A percentile compares a stretch with the other conserved stretches of the same genome.
Evolutionary conservation across 163 green algal genomes (phyloP).

Genomic region (Prototheca wickerhamii): DNA sequence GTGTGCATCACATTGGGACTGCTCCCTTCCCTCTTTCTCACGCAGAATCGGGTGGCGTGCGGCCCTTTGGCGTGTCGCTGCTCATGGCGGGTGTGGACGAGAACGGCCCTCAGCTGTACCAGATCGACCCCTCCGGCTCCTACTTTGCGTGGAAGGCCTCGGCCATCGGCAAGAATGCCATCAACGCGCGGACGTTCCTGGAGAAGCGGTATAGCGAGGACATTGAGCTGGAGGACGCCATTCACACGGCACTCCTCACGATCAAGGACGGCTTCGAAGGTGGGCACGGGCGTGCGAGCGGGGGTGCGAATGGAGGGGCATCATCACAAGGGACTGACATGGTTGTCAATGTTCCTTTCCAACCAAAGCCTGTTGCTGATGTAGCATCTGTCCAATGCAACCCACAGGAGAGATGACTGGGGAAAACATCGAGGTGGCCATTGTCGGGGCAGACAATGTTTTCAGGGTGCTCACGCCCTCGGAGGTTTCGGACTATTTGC

Average conservation of each 20-base stretch:
- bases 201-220: slow-evolving; percentile 90
- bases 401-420: slow-evolving; percentile 49
- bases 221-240: slow-evolving; percentile 93
- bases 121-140: slow-evolving; percentile 92
- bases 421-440: slow-evolving; percentile 71
- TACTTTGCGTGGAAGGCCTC: slow-evolving; percentile 98
- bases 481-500: slow-evolving; percentile 92
- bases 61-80: slow-evolving; percentile 95
- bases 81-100: slow-evolving; percentile 93
- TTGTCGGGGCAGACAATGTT: slow-evolving; percentile 80
- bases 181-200: slow-evolving; percentile 97
- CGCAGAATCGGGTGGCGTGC: slow-evolving; percentile 85
- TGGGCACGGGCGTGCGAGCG: not conserved
- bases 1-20: not conserved
- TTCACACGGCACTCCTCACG: slow-evolving; percentile 96
- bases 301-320: not conserved
- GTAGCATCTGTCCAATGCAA: slow-evolving; percentile 7
- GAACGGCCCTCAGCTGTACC: slow-evolving; percentile 95
- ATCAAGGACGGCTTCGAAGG: slow-evolving; percentile 99
- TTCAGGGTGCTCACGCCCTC: slow-evolving; percentile 85
- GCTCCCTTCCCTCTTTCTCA: not conserved
- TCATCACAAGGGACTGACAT: not conserved
- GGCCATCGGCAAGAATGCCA: slow-evolving; percentile 86
- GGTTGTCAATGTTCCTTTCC: not conserved
- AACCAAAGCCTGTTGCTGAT: not conserved